These are phyloP conservation scores for Phytophthora megakarya DNA, from an alignment of 352 stramenopile genomes.

Conservation along the genomic window DNA sequence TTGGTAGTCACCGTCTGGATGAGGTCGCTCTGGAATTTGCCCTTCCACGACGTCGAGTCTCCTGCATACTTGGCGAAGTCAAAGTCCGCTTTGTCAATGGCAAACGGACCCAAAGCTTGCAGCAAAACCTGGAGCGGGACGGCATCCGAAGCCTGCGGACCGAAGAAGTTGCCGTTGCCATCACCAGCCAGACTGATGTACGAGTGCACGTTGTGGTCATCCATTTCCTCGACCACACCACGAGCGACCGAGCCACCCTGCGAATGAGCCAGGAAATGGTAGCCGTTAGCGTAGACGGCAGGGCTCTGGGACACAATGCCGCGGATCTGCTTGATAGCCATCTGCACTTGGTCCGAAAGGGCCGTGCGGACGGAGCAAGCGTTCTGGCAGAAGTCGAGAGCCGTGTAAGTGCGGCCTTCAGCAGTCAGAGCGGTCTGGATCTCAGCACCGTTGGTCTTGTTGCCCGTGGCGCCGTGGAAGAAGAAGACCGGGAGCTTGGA, in stretches of 20 bases:
- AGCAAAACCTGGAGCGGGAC: slow-evolving; percentile 45
- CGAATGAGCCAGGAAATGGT: slow-evolving; percentile 63
- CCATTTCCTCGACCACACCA: slow-evolving; percentile 59
- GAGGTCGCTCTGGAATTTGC: slow-evolving; percentile 55
- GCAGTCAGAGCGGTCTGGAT: slow-evolving; percentile 49
- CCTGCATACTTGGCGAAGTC: slow-evolving; percentile 48
- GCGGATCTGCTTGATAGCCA: slow-evolving; percentile 57
- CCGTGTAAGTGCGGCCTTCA: slow-evolving; percentile 44
- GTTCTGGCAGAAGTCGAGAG: slow-evolving; percentile 54
- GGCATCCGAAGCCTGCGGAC: slow-evolving; percentile 44
- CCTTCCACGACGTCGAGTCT: slow-evolving; percentile 32
- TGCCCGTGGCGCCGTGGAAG: slow-evolving; percentile 55
- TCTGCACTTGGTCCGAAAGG: slow-evolving; percentile 46
- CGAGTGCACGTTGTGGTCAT: slow-evolving; percentile 58
- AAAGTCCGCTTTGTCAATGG: slow-evolving; percentile 39
- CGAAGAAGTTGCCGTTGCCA: slow-evolving; percentile 63
- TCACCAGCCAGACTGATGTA: slow-evolving; percentile 56
- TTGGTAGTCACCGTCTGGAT: slow-evolving; percentile 33
- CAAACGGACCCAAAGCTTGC: slow-evolving; percentile 39
- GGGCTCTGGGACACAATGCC: slow-evolving; percentile 40
- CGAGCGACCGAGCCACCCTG: slow-evolving; percentile 53
- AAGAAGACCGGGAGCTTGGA: slow-evolving; percentile 53
- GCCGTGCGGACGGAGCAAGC: slow-evolving; percentile 42
- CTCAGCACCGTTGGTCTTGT: slow-evolving; percentile 37
- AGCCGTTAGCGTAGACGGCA: slow-evolving; percentile 46